Conservation (phyloP, 805 yeast species). For the Helenozyma rhizophorensis region DNA sequence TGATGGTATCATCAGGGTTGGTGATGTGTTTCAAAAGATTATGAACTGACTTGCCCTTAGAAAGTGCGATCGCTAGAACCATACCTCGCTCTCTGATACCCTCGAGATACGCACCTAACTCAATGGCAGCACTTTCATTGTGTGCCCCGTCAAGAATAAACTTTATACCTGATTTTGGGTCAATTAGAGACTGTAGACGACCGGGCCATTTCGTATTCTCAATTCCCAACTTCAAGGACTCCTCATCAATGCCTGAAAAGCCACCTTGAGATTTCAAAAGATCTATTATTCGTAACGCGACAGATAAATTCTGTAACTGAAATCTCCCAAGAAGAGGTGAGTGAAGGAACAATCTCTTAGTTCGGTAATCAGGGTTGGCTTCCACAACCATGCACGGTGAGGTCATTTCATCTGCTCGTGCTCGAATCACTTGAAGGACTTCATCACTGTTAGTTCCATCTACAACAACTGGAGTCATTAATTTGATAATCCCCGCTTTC, state of each 20-base stretch:
- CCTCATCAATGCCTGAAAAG: slow-evolving; percentile 25
- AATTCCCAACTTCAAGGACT: slow-evolving; percentile 49
- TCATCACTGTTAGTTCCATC: slow-evolving; percentile 14
- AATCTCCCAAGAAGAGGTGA: slow-evolving; percentile 70
- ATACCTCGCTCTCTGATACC: slow-evolving; percentile 26
- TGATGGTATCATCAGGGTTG: slow-evolving; percentile 47
- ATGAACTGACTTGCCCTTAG: slow-evolving; percentile 62
- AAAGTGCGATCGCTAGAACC: slow-evolving; percentile 67
- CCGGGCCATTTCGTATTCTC: slow-evolving; percentile 76
- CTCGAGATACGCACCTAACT: slow-evolving; percentile 53
- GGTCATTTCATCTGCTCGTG: slow-evolving; percentile 28
- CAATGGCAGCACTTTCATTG: slow-evolving; percentile 79
- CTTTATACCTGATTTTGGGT: slow-evolving; percentile 18
- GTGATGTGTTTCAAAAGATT: slow-evolving; percentile 51
- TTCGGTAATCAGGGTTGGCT: slow-evolving; percentile 5
- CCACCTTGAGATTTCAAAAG: slow-evolving; percentile 15
- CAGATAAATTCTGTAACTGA: slow-evolving; percentile 64
- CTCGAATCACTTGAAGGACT: slow-evolving; percentile 46
- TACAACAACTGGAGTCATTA: slow-evolving; percentile 52
- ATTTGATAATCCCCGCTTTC: slow-evolving; percentile 84
- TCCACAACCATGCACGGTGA: slow-evolving; percentile 26
- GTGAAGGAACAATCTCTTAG: slow-evolving; percentile 25
- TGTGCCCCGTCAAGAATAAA: slow-evolving; percentile 89
- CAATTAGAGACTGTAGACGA: slow-evolving; percentile 52
- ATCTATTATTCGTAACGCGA: slow-evolving; percentile 59